Base-by-base conservation (phyloP, 202 grass and related monocot genomes). In the Saccharum hybrid region DNA sequence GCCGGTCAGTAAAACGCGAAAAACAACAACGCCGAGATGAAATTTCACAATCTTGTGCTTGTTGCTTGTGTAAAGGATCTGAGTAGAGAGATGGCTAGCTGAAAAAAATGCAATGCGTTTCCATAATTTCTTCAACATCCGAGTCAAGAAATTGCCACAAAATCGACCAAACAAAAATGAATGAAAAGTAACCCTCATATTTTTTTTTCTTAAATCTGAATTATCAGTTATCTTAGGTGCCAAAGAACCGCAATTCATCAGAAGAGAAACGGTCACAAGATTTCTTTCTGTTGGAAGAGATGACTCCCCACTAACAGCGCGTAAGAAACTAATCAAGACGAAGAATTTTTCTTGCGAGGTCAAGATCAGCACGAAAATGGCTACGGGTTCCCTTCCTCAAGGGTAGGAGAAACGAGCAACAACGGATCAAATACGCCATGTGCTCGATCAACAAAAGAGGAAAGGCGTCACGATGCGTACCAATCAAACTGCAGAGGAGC, bases 381-480 rank as follows among this genome's bases (percentile, higher is more conserved):
- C 38, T 34, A 36, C 9, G 36, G 22, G 2, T 10, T 40, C 37
- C 48, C 15, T 10, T 40, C 37, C 48, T 15, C 36, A 34, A 41
- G 14, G 67, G 41, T n/a, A 13, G 15, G 28, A 14, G 10, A 49
- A 66, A 14, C 2, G 19, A 19, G n/a, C 22, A 5, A 8, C 76
- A 22, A 3, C 43, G 30, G 62, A 48, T 45, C 54, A 42, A 15
- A 76, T 7, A 16, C 39, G 60, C 39, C 68, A 22, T 23, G 7
- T 3, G 31, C 33, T 33, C 64, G 65, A 39, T 67, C 34, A n/a
- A 79, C 33, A 19, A 5, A 46, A 2, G 5, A 21, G 43, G 8
- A 30, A 38, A 26, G 13, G 28, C 18, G 21, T 73, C 48, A n/a
- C 15, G 60, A 74, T 2, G 72, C 82, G 39, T 72, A 87, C 82